Evolutionary conservation across 169 alveolate genomes (phyloP), one percentile per base, ranked within the genome.

Genomic region (Cryptosporidium ryanae): DNA sequence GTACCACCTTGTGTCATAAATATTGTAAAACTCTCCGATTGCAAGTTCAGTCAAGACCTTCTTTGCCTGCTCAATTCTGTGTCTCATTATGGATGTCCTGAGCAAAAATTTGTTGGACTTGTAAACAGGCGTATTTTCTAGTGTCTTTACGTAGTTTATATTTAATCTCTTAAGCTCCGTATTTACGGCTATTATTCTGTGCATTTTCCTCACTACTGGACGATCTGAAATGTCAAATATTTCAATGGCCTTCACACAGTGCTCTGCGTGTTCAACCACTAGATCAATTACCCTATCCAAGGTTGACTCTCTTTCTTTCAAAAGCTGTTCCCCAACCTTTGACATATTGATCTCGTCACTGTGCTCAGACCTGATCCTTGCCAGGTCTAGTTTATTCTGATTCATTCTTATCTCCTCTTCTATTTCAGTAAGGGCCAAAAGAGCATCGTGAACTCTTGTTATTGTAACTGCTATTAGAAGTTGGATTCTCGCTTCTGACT

Each of bases 151-250:
- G 38, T 76, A 76, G 32, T 61, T 55, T 15, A 21, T 38, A 55
- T 34, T 55, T 8, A 76, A 44, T 59, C 87, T 32, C 46, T 32
- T 76, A 21, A 38, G 21, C 15, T 76, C 87, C 7, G 87, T 61
- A 61, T 46, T 76, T 10, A 76, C 76, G 29, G 76, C 87, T 32
- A 76, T 61, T 3, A 76, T 25, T 13, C 87, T 57, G 29, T 76
- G 71, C 12, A 76, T 70, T 38, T 76, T 76, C 23, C 87, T 67
- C 21, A 76, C 87, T 18, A 76, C 63, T 59, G 87, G 87, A 55
- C 87, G 64, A 18, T 76, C 87, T 25, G 87, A 55, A 29, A 76
- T 76, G n/a, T 76, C 87, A 76, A 76, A 76, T 18, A 76, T 49
- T 18, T 76, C 87, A 12, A 76, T 76, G 21, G 87, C 87, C 23